Evolutionary conservation across 2,329 filamentous ascomycete species (phyloP), one percentile per base, ranked within the genome.

Genomic region (Exophiala sp.): DNA sequence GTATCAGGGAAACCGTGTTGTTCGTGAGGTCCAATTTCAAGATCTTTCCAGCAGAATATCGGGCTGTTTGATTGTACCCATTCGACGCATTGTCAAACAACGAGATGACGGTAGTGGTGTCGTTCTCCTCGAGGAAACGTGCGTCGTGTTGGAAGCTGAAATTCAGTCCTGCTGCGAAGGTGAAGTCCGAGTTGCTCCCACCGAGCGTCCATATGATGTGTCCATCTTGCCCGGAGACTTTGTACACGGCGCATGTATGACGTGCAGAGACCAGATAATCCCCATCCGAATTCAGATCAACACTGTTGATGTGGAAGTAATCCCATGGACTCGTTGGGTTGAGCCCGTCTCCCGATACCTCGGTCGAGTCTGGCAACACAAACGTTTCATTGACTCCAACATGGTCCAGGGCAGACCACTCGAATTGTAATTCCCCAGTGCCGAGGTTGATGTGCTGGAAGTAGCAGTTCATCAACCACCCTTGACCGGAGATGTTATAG

Each of bases 361-460:
- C 71, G 7, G 71, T 72, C 32, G 72, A 69, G 18, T 65, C 67
- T 3, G 76, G 73, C 54, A 70, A 67, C 32, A 75, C 78, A 65
- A 75, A 78, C 40, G 71, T 73, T 35, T 70, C 66, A 1, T 71
- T 71, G 2, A 75, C 74, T 57, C 75, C 72, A 14, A 82, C 71
- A 64, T 83, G 78, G 53, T 83, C 79, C 9, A 83, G 66, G 57
- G 77, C 78, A 36, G 73, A 74, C 82, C 81, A 84, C 61, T 84
- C 80, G 57, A 84, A 85, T 7, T 83, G 55, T 4, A 84, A 65
- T 40, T 75, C 69, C 2, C 78, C 79, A 5, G 75, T 79, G 47
- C 76, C 74, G 35, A 80, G 70, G 14, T 80, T 74, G 5, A 80
- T 67, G 62, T 79, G 76, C 62, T 80, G 77, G 57, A 80, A 79